Percentiles rank a stretch among this genome's conserved stretches.
Evolutionary conservation across 306 rosid species (phyloP).

Genomic region (Psophocarpus tetragonolobus): DNA sequence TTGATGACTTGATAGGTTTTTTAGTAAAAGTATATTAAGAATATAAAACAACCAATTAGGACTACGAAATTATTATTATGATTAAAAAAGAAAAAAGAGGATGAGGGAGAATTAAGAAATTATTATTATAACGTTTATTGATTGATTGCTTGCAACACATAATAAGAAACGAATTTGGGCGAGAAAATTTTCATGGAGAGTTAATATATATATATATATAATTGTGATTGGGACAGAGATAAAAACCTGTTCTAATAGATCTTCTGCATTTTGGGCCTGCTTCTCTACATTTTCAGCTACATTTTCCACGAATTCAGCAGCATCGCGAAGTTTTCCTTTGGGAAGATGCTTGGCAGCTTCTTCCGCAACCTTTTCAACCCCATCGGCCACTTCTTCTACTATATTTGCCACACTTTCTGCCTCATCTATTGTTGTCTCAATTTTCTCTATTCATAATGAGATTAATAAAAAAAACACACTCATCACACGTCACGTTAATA

Average conservation of each 20-base stretch:
- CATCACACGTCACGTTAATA: not conserved
- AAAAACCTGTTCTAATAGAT: constrained; percentile 49
- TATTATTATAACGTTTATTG: too few relatives aligned
- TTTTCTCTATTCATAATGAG: constrained; percentile 37
- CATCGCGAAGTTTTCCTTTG: constrained; percentile 38
- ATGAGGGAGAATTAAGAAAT: too few relatives aligned
- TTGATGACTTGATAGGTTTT: too few relatives aligned
- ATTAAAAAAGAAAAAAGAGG: not conserved
- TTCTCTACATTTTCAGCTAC: constrained; percentile 39
- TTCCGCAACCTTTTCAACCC: constrained; percentile 57
- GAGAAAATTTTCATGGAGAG: too few relatives aligned
- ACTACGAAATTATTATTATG: too few relatives aligned
- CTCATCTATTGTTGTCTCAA: constrained; percentile 40
- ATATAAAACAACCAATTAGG: too few relatives aligned
- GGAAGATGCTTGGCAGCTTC: constrained; percentile 47
- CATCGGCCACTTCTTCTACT: constrained; percentile 59
- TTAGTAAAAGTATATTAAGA: too few relatives aligned
- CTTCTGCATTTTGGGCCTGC: constrained; percentile 37
- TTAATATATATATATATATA: too few relatives aligned
- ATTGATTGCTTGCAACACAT: too few relatives aligned
- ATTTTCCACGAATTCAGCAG: constrained; percentile 40
- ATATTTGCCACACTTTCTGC: constrained; percentile 45
- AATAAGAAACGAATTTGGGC: too few relatives aligned
- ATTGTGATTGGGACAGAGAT: not conserved
- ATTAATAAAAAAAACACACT: not conserved